Percentiles rank a stretch among this genome's conserved stretches.
These are phyloP conservation scores for Podochytrium sp. DNA, from an alignment of 192 early-diverging fungal species.

Conservation along the genomic window DNA sequence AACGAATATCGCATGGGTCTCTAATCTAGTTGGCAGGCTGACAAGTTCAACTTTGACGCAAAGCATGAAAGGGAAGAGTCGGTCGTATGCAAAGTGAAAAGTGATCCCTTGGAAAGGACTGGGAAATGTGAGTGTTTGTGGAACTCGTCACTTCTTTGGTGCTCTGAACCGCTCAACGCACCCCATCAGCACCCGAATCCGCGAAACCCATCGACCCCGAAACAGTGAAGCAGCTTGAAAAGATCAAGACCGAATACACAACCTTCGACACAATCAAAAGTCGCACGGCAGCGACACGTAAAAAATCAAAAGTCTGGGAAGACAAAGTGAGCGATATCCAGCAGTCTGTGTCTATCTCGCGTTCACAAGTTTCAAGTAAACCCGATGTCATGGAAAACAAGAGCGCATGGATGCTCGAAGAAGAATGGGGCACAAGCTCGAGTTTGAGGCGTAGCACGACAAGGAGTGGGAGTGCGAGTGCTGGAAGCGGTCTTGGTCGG, in stretches of 20 bases:
- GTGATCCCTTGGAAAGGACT: slow-evolving; percentile 63
- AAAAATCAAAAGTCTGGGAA: slow-evolving; percentile 16
- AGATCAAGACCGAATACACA: slow-evolving; percentile 16
- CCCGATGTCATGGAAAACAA: slow-evolving; percentile 19
- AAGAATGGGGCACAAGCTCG: not conserved
- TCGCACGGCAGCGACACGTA: not conserved
- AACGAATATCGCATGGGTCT: not conserved
- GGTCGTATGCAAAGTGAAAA: slow-evolving; percentile 87
- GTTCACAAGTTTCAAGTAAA: not conserved
- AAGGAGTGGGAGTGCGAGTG: not conserved
- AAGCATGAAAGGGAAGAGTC: slow-evolving; percentile 96
- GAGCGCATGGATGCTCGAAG: slow-evolving; percentile 9
- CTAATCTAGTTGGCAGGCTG: slow-evolving; percentile 14
- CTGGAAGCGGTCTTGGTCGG: not conserved
- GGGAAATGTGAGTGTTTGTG: not conserved
- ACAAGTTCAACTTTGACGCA: slow-evolving; percentile 86
- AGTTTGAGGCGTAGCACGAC: not conserved
- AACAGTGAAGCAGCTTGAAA: slow-evolving; percentile 14
- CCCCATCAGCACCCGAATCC: not conserved
- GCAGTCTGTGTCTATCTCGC: not conserved
- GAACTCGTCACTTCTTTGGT: not conserved
- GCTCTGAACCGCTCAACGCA: not conserved
- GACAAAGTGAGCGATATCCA: slow-evolving; percentile 23
- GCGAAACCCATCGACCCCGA: not conserved
- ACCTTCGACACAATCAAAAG: not conserved